Evolutionary conservation across 2,329 filamentous ascomycete genomes (phyloP).

Genomic region (Trichoderma cornu-damae): DNA sequence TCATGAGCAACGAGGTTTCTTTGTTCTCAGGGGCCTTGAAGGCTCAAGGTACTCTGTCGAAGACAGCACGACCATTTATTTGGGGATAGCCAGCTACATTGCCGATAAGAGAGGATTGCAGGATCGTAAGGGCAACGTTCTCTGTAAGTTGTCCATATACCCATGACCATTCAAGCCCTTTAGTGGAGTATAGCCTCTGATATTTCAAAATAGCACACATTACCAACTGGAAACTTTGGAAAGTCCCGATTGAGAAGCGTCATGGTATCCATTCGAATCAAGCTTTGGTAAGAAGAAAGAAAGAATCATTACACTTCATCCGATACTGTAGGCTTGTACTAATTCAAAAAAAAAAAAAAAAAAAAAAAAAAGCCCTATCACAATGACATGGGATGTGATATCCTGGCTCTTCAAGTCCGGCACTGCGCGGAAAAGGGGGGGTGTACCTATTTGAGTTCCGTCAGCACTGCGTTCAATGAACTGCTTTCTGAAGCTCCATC

Average conservation of each 20-base stretch:
- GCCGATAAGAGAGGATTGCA: constrained; percentile 50
- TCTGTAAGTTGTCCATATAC: constrained; percentile 35
- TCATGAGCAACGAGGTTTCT: constrained; percentile 45
- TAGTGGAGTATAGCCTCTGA: neutral
- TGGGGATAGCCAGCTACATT: constrained; percentile 53
- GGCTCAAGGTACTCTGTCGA: constrained; percentile 44
- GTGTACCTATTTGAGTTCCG: constrained; percentile 41
- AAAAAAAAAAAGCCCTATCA: constrained; percentile 47
- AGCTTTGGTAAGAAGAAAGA: constrained; percentile 37
- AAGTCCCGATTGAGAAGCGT: constrained; percentile 38
- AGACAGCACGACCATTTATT: constrained; percentile 51
- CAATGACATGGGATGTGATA: constrained; percentile 48
- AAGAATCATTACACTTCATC: constrained; percentile 9
- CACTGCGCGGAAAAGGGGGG: constrained; percentile 42
- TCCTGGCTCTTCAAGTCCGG: constrained; percentile 45
- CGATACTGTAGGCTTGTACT: neutral
- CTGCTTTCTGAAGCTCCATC: constrained; percentile 37
- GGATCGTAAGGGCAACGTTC: constrained; percentile 43
- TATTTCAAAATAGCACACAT: constrained; percentile 39
- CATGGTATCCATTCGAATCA: constrained; percentile 48
- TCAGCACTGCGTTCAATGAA: constrained; percentile 41
- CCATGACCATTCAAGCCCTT: neutral
- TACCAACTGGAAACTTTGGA: constrained; percentile 44
- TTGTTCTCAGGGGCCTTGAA: constrained; percentile 50
- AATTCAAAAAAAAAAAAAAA: too few species aligned